Conservation (phyloP, 352 stramenopile genomes). For the Elongisporangium prolatum region DNA sequence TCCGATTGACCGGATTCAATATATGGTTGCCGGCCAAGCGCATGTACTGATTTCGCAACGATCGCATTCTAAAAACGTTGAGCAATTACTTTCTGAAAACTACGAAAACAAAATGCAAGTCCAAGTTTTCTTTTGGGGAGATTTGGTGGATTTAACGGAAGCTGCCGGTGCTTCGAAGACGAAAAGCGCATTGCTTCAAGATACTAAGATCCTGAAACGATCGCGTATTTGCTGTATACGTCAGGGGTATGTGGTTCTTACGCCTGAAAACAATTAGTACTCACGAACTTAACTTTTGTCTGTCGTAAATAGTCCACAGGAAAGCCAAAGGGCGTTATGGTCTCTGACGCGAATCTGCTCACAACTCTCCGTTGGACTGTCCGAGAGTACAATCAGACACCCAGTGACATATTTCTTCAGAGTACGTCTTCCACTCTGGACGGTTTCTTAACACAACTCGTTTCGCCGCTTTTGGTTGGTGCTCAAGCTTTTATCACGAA, state of each 20-base stretch:
- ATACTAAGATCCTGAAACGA: slow-evolving; percentile 4
- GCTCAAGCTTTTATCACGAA: slow-evolving; percentile 36
- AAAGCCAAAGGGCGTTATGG: slow-evolving; percentile 64
- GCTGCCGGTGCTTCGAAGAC: background rate
- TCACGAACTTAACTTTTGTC: background rate
- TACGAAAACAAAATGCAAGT: background rate
- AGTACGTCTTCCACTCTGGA: slow-evolving; percentile 56
- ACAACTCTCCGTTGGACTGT: slow-evolving; percentile 56
- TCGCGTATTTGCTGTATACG: slow-evolving; percentile 71
- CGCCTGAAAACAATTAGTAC: background rate
- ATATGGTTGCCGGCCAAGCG: slow-evolving; percentile 32
- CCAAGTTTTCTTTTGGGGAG: slow-evolving; percentile 27
- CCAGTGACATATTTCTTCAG: slow-evolving; percentile 55
- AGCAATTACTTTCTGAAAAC: slow-evolving; percentile 9
- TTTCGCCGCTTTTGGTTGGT: slow-evolving; percentile 38
- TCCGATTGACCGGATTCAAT: slow-evolving; percentile 36
- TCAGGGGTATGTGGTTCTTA: slow-evolving; percentile 29
- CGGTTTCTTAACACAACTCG: slow-evolving; percentile 54
- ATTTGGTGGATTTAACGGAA: slow-evolving; percentile 4
- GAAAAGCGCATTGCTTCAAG: background rate
- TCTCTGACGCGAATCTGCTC: slow-evolving; percentile 52
- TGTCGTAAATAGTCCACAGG: slow-evolving; percentile 32
- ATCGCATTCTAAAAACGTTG: slow-evolving; percentile 23
- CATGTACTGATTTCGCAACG: slow-evolving; percentile 37
- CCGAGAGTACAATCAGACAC: slow-evolving; percentile 44